Evolutionary conservation across 139 green algal species (phyloP), one percentile per base, ranked within the genome.

Genomic region (Cymbomonas tetramitiformis): DNA sequence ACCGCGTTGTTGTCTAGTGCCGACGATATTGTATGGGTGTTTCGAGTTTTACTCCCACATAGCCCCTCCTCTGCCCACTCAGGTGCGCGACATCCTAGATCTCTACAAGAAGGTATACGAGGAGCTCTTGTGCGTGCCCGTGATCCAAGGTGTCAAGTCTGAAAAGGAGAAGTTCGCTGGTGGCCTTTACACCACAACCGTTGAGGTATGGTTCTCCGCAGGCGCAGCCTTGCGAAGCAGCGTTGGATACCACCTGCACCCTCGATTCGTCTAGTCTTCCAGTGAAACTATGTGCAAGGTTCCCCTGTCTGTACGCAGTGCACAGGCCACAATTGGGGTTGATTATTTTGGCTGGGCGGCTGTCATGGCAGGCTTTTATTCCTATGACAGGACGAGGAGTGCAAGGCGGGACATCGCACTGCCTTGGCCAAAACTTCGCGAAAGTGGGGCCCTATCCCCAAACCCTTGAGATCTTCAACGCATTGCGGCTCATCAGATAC

Each of bases 121-220:
- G 79, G 83, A 98, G 29, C 67, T 96, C 32, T 69, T 98, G 47
- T 86, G 86, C 0, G 88, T 98, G 46, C 91, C 91, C 2, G 91
- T 99, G 1, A 81, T 76, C 40, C 72, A 82, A 73, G 91, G 91
- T 31, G 64, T 62, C 23, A 98, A 98, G 75, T 83, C 61, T 53
- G 76, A 83, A 43, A 90, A 90, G 73, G 91, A 99, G 72, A 94
- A 98, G 80, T 99, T 99, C 72, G 91, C 90, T 23, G 91, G 91
- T 19, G 84, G 86, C 4, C 70, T 90, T 60, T 97, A 88, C 80
- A 96, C 91, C 21, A 94, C 84, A 9, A 93, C 84, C 0, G 83
- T 97, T n/a, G 88, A 96, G 70, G 76, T 79, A 19, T 19, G 4
- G 33, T 30, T 12, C 21, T 6, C 38, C 18, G 18, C 38, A 21